A percentile compares a stretch with the other conserved stretches of the same genome.
Evolutionary conservation across 257 asterid species (phyloP).

Genomic region (Mentha longifolia): DNA sequence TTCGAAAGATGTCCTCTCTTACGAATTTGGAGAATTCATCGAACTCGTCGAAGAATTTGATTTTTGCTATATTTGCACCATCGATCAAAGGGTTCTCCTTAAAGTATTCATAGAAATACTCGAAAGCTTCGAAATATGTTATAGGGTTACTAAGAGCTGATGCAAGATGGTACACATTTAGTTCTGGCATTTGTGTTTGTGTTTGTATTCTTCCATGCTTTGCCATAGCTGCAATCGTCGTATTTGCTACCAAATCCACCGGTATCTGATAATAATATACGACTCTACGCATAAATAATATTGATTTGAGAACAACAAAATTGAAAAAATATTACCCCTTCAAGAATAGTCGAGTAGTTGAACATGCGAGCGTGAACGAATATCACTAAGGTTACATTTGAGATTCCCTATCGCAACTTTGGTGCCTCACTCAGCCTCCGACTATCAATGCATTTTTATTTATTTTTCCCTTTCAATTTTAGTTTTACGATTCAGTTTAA

Average conservation of each 20-base stretch:
- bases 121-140: slow-evolving; percentile 23
- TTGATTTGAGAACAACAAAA: too few relatives aligned
- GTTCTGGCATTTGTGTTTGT: background rate
- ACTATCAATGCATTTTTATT: too few relatives aligned
- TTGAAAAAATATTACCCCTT: too few relatives aligned
- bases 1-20: slow-evolving; percentile 16
- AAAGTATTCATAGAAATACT: slow-evolving; percentile 36
- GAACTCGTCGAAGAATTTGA: slow-evolving; percentile 33
- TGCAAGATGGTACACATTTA: background rate
- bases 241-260: background rate
- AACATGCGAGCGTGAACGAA: too few relatives aligned
- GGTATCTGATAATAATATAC: background rate
- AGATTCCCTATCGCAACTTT: too few relatives aligned
- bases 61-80: background rate
- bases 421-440: too few relatives aligned
- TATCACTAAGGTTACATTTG: too few relatives aligned
- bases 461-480: too few relatives aligned
- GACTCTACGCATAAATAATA: too few relatives aligned
- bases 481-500: too few relatives aligned
- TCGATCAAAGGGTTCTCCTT: slow-evolving; percentile 20
- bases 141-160: slow-evolving; percentile 40
- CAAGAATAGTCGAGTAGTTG: too few relatives aligned
- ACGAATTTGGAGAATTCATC: slow-evolving; percentile 33
- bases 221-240: slow-evolving; percentile 7
- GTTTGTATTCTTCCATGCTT: slow-evolving; percentile 14